These are phyloP conservation scores for Punica granatum DNA, from an alignment of 345 rosid genomes.

Conservation along the genomic window DNA sequence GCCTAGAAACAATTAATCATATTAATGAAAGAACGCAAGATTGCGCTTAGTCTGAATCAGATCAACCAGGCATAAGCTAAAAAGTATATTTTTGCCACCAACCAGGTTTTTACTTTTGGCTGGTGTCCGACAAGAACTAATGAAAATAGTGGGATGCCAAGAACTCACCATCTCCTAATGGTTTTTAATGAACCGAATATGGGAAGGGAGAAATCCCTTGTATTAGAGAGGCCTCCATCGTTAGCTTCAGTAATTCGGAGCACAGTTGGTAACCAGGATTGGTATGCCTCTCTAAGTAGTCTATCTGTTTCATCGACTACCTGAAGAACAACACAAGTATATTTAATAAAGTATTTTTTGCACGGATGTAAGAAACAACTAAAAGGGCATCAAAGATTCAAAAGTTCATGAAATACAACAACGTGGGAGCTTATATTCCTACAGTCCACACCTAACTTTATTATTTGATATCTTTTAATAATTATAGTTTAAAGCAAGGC, in stretches of 20 bases:
- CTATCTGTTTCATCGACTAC: conserved; percentile 97
- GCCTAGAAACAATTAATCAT: neutral
- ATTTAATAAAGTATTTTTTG: neutral
- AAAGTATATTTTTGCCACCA: neutral
- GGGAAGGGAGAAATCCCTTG: conserved; percentile 15
- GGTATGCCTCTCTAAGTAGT: conserved; percentile 88
- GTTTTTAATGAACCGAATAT: conserved; percentile 61
- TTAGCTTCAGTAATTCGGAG: conserved; percentile 47
- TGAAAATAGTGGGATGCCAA: conserved; percentile 2
- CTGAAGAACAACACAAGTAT: conserved; percentile 31
- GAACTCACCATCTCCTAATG: conserved; percentile 70
- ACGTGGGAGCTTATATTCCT: neutral
- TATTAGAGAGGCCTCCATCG: conserved; percentile 24
- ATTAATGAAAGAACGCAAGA: neutral
- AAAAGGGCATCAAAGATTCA: neutral
- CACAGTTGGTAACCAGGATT: conserved; percentile 91
- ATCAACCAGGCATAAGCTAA: neutral
- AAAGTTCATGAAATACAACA: too few species aligned
- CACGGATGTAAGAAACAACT: neutral
- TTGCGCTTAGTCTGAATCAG: neutral
- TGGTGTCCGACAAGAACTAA: neutral
- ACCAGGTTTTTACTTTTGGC: neutral
- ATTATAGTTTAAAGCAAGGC: neutral
- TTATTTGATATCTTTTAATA: neutral
- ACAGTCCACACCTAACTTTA: neutral